Evolutionary conservation across 345 rosid species (phyloP).

Genomic region (Moricandia arvensis): DNA sequence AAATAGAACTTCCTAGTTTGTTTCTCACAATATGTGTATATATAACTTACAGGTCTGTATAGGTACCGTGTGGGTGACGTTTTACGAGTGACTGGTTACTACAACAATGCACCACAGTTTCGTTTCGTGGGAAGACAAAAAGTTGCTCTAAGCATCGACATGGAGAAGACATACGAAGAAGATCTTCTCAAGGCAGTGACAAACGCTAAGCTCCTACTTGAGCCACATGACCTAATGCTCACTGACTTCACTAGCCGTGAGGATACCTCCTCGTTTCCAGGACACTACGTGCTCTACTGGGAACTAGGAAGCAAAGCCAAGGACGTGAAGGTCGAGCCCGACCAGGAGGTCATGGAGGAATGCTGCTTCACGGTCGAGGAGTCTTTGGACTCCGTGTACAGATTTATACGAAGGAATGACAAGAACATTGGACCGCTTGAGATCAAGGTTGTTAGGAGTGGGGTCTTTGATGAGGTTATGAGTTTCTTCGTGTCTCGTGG

Average conservation of each 20-base stretch:
- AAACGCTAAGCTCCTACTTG: background rate
- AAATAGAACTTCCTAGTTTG: too few relatives aligned
- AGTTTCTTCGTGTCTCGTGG: constrained; percentile 67
- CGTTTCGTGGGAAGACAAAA: too few relatives aligned
- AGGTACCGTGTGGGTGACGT: too few relatives aligned
- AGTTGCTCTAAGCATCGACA: too few relatives aligned
- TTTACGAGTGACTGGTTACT: too few relatives aligned
- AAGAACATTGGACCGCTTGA: constrained; percentile 73
- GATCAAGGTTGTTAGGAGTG: constrained; percentile 64
- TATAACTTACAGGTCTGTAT: too few relatives aligned
- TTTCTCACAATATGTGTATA: too few relatives aligned
- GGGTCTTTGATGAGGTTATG: constrained; percentile 80
- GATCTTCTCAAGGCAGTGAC: background rate
- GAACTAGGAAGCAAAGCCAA: constrained; percentile 46
- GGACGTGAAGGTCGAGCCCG: constrained; percentile 33
- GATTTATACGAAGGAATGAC: constrained; percentile 68
- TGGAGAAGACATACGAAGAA: background rate
- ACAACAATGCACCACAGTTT: too few relatives aligned
- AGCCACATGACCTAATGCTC: background rate
- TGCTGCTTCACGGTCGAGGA: constrained; percentile 76
- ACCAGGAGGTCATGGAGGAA: constrained; percentile 49
- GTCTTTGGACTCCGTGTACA: constrained; percentile 64
- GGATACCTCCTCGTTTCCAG: constrained; percentile 43
- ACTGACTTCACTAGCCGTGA: too few relatives aligned
- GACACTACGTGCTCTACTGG: constrained; percentile 83